These are phyloP conservation scores for Blastocystis sp. DNA, from an alignment of 352 stramenopile genomes.

Conservation along the genomic window DNA sequence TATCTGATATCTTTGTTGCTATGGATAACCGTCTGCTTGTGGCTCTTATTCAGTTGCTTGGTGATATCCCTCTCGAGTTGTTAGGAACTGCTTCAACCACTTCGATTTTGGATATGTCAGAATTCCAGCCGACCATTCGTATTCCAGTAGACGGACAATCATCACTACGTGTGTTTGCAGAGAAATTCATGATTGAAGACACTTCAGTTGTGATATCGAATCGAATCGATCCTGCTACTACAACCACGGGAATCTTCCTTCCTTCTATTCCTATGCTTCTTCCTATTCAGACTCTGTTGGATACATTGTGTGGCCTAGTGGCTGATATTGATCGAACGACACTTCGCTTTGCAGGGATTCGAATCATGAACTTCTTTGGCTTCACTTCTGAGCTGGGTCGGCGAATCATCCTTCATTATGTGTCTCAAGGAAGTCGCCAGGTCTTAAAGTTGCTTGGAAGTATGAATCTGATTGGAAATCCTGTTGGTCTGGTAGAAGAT, in stretches of 20 bases:
- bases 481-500: slow-evolving; percentile 78
- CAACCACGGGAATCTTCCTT: slow-evolving; percentile 8
- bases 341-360: slow-evolving; percentile 40
- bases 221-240: slow-evolving; percentile 38
- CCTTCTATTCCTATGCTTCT: slow-evolving; percentile 9
- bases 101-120: background rate
- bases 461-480: slow-evolving; percentile 79
- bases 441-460: slow-evolving; percentile 66
- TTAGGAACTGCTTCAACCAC: background rate
- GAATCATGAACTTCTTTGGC: slow-evolving; percentile 43
- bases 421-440: slow-evolving; percentile 62
- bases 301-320: slow-evolving; percentile 36
- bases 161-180: background rate
- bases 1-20: slow-evolving; percentile 1
- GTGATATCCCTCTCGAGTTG: background rate
- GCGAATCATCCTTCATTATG: slow-evolving; percentile 50
- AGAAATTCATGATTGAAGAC: slow-evolving; percentile 28
- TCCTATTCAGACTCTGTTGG: slow-evolving; percentile 55
- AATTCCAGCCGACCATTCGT: background rate
- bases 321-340: slow-evolving; percentile 61
- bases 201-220: slow-evolving; percentile 17
- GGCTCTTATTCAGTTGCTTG: background rate
- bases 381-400: background rate
- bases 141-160: slow-evolving; percentile 1
- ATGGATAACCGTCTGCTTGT: slow-evolving; percentile 45